Conservation (phyloP, 768 basidiomycete genomes). For the Suillus hirtellus region DNA sequence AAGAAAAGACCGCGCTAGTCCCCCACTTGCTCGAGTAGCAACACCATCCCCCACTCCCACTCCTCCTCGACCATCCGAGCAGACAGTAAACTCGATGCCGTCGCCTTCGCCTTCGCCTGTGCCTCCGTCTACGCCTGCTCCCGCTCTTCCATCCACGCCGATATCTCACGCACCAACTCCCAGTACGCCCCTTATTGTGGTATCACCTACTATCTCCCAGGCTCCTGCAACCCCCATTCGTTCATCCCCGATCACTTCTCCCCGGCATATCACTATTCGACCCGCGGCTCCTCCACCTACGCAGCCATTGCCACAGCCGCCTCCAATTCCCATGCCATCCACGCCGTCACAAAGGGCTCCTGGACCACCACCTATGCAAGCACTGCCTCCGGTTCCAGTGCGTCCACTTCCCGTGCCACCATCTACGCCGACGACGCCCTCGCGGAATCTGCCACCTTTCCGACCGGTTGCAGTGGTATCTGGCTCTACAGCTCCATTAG, state of each 20-base stretch:
- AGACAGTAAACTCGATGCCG: constrained; percentile 8
- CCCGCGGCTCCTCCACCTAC: constrained; percentile 34
- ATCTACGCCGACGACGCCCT: background rate
- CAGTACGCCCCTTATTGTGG: constrained; percentile 20
- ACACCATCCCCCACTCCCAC: constrained; percentile 7
- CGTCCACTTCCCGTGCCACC: constrained; percentile 9
- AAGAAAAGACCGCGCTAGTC: constrained; percentile 25
- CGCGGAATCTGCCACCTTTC: background rate
- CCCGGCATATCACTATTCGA: constrained; percentile 31
- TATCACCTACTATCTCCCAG: constrained; percentile 12
- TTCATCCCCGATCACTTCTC: constrained; percentile 14
- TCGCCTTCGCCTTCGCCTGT: constrained; percentile 16
- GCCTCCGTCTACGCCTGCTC: constrained; percentile 12
- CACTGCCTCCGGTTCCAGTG: constrained; percentile 7
- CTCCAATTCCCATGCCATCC: constrained; percentile 19
- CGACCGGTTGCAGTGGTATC: constrained; percentile 12
- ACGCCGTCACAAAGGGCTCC: constrained; percentile 3
- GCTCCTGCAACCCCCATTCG: constrained; percentile 11
- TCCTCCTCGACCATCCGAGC: constrained; percentile 16
- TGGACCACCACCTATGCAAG: background rate
- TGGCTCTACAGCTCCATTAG: constrained; percentile 19
- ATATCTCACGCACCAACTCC: constrained; percentile 21
- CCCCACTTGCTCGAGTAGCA: constrained; percentile 21
- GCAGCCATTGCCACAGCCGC: constrained; percentile 31
- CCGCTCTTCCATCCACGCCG: constrained; percentile 4